phyloP scores from a whole-genome alignment of 2,329 filamentous ascomycete species.

The Ilyonectria robusta region DNA sequence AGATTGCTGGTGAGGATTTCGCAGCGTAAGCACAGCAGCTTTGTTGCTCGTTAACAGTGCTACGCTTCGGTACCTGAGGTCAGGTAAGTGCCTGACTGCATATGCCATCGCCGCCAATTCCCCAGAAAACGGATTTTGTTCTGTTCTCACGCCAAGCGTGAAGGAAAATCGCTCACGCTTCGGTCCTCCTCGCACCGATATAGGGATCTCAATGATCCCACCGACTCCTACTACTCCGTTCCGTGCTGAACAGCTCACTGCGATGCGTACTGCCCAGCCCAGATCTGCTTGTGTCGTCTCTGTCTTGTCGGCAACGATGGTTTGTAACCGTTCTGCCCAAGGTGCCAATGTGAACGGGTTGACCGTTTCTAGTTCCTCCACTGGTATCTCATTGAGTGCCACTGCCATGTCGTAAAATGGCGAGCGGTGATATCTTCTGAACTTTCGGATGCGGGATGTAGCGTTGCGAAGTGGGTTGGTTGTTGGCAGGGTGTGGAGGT shows the following conservation, averaged over 20 bases:
- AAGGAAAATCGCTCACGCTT: conserved; percentile 35
- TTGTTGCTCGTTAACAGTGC: conserved; percentile 35
- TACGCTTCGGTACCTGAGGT: conserved; percentile 22
- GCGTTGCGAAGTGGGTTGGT: conserved; percentile 24
- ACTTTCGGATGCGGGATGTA: conserved; percentile 26
- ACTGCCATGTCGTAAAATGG: conserved; percentile 13
- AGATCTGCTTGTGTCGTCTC: conserved; percentile 17
- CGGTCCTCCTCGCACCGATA: conserved; percentile 12
- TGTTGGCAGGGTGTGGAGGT: conserved; percentile 22
- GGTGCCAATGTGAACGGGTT: conserved; percentile 31
- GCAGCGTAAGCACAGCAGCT: conserved; percentile 31
- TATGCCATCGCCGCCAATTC: conserved; percentile 35
- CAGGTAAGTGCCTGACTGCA: conserved; percentile 28
- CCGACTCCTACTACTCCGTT: conserved; percentile 38
- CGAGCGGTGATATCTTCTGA: conserved; percentile 15
- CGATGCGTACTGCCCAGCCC: conserved; percentile 21
- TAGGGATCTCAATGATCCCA: conserved; percentile 20
- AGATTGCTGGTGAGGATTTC: conserved; percentile 27
- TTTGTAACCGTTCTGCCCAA: conserved; percentile 20
- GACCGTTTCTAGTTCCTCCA: conserved; percentile 31
- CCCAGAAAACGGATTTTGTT: conserved; percentile 23
- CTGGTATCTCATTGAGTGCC: conserved; percentile 21
- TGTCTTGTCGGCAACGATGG: conserved; percentile 17
- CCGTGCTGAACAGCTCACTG: conserved; percentile 36
- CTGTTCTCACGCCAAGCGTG: conserved; percentile 34